A percentile compares a stretch with the other conserved stretches of the same genome.
Conservation (phyloP, 1,284 basidiomycete genomes). For the Trichosporon sp. region DNA sequence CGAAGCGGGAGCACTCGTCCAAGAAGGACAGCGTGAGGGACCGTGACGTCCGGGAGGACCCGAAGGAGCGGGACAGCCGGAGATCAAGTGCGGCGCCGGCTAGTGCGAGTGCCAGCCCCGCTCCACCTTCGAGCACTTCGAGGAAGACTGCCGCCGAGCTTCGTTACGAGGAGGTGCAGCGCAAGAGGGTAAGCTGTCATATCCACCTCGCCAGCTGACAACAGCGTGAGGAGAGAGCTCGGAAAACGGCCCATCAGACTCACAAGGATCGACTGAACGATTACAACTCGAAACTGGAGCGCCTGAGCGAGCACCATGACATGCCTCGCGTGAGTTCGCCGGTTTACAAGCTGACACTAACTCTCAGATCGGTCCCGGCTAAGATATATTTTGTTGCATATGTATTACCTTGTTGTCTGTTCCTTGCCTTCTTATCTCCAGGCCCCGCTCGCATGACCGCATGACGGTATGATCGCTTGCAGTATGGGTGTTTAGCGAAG, state of each 20-base stretch:
- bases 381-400: conserved; percentile 14
- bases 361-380: conserved; percentile 31
- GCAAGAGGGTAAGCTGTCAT: conserved; percentile 67
- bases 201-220: conserved; percentile 1
- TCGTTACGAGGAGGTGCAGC: conserved; percentile 83
- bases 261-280: conserved; percentile 95
- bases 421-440: background rate
- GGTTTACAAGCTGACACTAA: background rate
- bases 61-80: conserved; percentile 6
- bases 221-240: conserved; percentile 77
- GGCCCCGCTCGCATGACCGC: background rate
- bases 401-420: conserved; percentile 13
- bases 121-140: conserved; percentile 23
- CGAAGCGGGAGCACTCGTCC: conserved; percentile 30
- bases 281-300: conserved; percentile 85
- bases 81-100: conserved; percentile 20
- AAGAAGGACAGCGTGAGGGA: conserved; percentile 59
- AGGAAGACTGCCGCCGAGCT: conserved; percentile 86
- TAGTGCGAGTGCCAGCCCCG: background rate
- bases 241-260: conserved; percentile 77
- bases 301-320: conserved; percentile 61
- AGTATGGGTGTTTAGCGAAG: background rate
- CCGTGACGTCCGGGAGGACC: conserved; percentile 7
- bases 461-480: background rate
- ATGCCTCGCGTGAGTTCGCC: conserved; percentile 47